Base-by-base conservation (phyloP, 768 basidiomycete genomes). In the Dendrothele bispora region DNA sequence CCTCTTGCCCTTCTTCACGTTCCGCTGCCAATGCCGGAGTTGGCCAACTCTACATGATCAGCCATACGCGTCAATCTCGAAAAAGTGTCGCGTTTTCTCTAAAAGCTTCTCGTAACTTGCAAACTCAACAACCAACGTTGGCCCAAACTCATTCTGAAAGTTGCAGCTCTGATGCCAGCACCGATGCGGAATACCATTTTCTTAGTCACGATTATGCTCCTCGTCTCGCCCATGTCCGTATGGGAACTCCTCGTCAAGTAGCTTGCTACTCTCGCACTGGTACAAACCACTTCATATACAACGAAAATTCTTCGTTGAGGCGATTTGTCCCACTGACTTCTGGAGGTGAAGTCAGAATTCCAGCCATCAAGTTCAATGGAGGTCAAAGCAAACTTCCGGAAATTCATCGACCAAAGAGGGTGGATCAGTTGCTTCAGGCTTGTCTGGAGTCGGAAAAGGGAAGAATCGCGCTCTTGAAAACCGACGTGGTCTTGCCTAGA, bases 401-500 rank as follows among this genome's bases (percentile, higher is more conserved):
- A 32, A 10, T 32, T 32, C 30, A 32, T 32, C 30, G 30, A n/a
- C 30, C 30, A 10, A n/a, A 10, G 10, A n/a, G 10, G 30, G 10
- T 32, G 30, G 30, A 32, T 32, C 30, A 48, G 26, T 47, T 50
- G 50, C 25, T 55, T 10, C 26, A 15, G 20, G 48, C 44, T 22
- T 52, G 47, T 37, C 2, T 55, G 35, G 17, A 2, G 3, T 30
- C 39, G 3, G 35, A 25, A 10, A 29, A 39, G 15, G 54, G 51
- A 2, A 6, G 20, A 2, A 43, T 25, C 15, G 48, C 29, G 15
- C 21, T 55, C 20, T 29, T 52, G 3, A 17, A 35, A 14, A 48
- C 54, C 20, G 54, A 55, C 25, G 54, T 55, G 27, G 54, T 55
- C 2, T 50, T 50, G 14, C 41, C 34, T 11, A 30, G 41, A 14